Percentiles rank a stretch among this genome's conserved stretches.
Evolutionary conservation across 176 grass and related monocot genomes (phyloP).

Genomic region (Carex pumila): DNA sequence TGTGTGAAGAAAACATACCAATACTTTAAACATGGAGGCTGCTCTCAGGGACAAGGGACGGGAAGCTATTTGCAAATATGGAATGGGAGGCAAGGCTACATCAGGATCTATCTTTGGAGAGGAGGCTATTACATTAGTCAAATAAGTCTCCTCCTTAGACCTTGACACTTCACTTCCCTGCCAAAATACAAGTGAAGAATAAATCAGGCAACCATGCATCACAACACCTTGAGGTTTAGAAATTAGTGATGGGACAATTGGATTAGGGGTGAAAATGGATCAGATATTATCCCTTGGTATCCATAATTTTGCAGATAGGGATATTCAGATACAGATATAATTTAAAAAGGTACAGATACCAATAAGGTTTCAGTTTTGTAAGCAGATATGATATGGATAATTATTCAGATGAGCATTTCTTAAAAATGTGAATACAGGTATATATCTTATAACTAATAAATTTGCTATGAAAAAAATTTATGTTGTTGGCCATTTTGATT

Average conservation of each 20-base stretch:
- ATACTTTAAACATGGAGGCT: conserved; percentile 89
- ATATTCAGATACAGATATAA: background rate
- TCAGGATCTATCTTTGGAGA: conserved; percentile 45
- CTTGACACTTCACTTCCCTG: conserved; percentile 58
- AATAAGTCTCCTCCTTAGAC: conserved; percentile 60
- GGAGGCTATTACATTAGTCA: conserved; percentile 52
- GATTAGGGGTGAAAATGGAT: background rate
- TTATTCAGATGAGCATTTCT: background rate
- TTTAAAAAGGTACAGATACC: background rate
- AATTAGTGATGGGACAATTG: background rate
- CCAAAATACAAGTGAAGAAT: conserved; percentile 16
- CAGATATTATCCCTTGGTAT: background rate
- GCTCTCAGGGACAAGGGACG: conserved; percentile 57
- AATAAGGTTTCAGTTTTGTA: background rate
- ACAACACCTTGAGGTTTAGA: background rate
- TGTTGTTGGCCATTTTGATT: background rate
- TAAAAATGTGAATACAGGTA: background rate
- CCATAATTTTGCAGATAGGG: background rate
- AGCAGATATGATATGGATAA: background rate
- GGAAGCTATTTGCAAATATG: conserved; percentile 52
- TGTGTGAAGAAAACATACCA: conserved; percentile 42
- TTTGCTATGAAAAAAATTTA: background rate
- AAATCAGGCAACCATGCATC: conserved; percentile 3
- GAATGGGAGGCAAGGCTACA: conserved; percentile 27
- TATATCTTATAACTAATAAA: background rate